These are phyloP conservation scores for Pisolithus sp. DNA, from an alignment of 768 basidiomycete species.

Conservation along the genomic window DNA sequence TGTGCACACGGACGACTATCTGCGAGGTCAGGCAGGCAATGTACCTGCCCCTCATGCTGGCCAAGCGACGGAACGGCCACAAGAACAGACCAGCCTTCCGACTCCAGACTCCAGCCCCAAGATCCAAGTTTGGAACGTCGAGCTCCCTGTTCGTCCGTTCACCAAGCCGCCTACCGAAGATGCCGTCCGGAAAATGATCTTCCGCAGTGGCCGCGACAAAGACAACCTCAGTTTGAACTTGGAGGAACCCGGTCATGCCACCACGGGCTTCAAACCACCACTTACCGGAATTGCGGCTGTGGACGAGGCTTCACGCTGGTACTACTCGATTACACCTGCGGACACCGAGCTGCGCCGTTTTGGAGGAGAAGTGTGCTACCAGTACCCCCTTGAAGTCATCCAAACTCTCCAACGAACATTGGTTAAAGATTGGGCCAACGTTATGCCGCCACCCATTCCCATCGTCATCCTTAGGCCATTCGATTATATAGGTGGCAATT, in stretches of 20 bases:
- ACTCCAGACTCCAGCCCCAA: neutral
- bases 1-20: neutral
- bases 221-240: neutral
- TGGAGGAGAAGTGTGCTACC: neutral
- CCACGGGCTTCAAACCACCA: neutral
- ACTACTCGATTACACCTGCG: slow-evolving; percentile 1
- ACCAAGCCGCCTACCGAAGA: neutral
- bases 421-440: slow-evolving; percentile 1
- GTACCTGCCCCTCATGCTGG: no score
- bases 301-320: slow-evolving; percentile 6
- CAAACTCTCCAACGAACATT: slow-evolving; percentile 9
- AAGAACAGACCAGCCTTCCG: neutral
- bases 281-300: slow-evolving; percentile 1
- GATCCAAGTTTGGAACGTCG: neutral
- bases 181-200: neutral
- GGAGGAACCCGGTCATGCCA: neutral
- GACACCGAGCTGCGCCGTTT: neutral
- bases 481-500: slow-evolving; percentile 10
- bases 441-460: slow-evolving; percentile 17
- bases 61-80: neutral
- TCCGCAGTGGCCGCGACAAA: neutral
- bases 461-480: slow-evolving; percentile 11
- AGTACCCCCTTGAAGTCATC: slow-evolving; percentile 9
- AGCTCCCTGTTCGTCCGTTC: neutral
- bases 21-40: neutral